Base-by-base conservation (phyloP, 2,329 filamentous ascomycete species). In the Fusarium longipes region DNA sequence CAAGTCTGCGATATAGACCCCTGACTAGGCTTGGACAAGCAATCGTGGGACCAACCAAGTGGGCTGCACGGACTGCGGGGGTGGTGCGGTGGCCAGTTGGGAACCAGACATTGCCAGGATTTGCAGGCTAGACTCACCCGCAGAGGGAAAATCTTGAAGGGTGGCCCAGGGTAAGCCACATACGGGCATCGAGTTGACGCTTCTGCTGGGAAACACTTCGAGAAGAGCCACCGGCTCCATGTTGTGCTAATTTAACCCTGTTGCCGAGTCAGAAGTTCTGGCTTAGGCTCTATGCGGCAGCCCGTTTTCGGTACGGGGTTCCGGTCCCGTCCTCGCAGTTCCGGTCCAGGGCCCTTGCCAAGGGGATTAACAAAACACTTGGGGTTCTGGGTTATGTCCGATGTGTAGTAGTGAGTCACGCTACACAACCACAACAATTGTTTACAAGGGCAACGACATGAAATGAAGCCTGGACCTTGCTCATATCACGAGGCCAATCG, bases 11-110 rank as follows among this genome's bases (percentile, higher is more conserved):
- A 63, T 64, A 70, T 64, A 71, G 67, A 63, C 71, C 71, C 71
- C 71, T 73, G 71, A 72, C 70, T 73, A 73, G 70, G 56, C 65
- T 62, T 67, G 51, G 54, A 68, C 63, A 67, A 73, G 71, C 68
- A 68, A 59, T 71, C 60, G 60, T 60, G 56, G 65, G 55, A 48
- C 56, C 55, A 52, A 54, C 53, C 53, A 70, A 67, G 70, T 73
- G 71, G 67, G 50, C 57, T 64, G 58, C 52, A 59, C 49, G 54
- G 58, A 69, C 66, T 69, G 66, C 61, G 63, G 71, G 67, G 67
- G 58, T 55, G 45, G 45, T 55, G 49, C 71, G 70, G 71, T 73
- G 71, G 58, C 71, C 71, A 73, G 68, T 69, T 68, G 61, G 58
- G 66, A 48, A 39, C 27, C 47, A 57, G 39, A 35, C 12, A 64